Evolutionary conservation across 805 yeast genomes (phyloP), one percentile per base, ranked within the genome.

Genomic region (Candida khao-thaluensis): DNA sequence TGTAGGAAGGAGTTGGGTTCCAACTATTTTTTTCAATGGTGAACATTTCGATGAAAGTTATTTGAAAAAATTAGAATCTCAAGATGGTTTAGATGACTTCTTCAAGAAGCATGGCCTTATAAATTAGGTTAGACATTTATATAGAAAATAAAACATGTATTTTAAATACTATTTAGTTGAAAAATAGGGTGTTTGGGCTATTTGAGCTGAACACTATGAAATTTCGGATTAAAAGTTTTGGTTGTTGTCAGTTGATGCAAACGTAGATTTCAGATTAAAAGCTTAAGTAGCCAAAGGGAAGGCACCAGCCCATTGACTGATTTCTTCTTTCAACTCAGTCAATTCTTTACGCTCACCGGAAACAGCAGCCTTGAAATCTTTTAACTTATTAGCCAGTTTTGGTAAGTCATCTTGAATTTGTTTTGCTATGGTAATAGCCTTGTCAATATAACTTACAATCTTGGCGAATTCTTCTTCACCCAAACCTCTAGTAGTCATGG

Each of bases 401-500:
- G 98, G 97, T 59, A 91, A 77, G 49, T 74, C 69, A 42, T 74
- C 67, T 74, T 93, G 98, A 50, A 84, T 74, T 50, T 77, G 73
- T 62, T 76, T 76, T 43, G 97, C 89, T 59, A 80, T 79, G 53
- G 76, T 73, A 43, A 86, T 89, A 25, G 96, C 95, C 50, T 70
- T 66, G 59, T 85, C 85, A 56, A 91, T 85, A 71, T 76, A 88
- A 38, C 72, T 76, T 30, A 90, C 91, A 41, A 91, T 93, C 59
- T 76, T 75, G 47, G 72, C 80, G 59, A 91, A 91, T 55, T 91
- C 98, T 41, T 69, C 75, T 45, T 74, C 76, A 38, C 78, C 78
- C 58, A 91, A 83, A 33, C 96, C 97, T 72, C 99, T 82, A 38
- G 97, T 88, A 41, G 97, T 84, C 98, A 91, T 91, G 34, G 98